Percentiles rank a stretch among this genome's conserved stretches.
Conservation (phyloP, 768 basidiomycete species). For the Hericium rajendrae region DNA sequence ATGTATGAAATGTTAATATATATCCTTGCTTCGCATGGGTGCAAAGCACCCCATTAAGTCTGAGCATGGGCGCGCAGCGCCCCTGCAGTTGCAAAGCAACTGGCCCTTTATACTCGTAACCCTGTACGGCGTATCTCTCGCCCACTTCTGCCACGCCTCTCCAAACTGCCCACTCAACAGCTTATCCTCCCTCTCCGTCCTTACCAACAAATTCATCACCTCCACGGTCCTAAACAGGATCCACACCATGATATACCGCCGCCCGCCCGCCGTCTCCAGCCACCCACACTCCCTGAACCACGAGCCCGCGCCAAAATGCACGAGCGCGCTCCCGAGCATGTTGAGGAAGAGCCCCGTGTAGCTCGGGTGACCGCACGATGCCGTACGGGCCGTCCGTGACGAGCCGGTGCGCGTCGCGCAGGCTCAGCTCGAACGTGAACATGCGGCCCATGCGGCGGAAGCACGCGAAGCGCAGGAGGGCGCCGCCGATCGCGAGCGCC, state of each 20-base stretch:
- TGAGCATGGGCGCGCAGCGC: no score
- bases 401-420: not conserved
- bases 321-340: not conserved
- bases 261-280: not conserved
- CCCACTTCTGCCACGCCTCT: conserved; percentile 12
- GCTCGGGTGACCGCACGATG: not conserved
- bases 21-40: no score
- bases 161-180: conserved; percentile 11
- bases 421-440: not conserved
- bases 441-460: not conserved
- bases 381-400: not conserved
- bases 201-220: not conserved
- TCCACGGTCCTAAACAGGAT: not conserved
- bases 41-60: no score
- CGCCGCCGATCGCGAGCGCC: not conserved
- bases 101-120: no score
- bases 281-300: not conserved
- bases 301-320: not conserved
- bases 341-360: not conserved
- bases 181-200: conserved; percentile 7
- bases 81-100: no score
- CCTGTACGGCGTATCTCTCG: conserved; percentile 5
- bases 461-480: not conserved
- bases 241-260: not conserved
- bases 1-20: no score